These are phyloP conservation scores for Venturia effusa DNA, from an alignment of 2,329 filamentous ascomycete genomes.

Conservation along the genomic window DNA sequence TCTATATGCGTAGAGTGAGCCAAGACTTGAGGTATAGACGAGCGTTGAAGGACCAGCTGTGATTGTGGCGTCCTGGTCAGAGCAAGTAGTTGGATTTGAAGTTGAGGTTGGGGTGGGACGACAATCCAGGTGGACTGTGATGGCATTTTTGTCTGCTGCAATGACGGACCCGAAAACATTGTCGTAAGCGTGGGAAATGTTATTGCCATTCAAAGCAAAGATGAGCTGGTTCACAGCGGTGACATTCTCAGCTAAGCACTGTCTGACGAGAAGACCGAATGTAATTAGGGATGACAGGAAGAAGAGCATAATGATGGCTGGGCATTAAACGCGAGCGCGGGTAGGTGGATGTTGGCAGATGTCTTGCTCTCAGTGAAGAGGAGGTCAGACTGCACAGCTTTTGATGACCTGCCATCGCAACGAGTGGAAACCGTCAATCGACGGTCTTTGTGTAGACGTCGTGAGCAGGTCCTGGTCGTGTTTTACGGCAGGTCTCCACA, in stretches of 20 bases:
- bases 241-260: neutral
- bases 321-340: neutral
- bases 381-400: neutral
- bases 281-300: neutral
- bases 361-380: neutral
- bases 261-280: neutral
- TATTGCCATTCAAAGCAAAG: neutral
- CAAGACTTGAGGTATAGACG: neutral
- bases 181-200: neutral
- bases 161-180: neutral
- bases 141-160: neutral
- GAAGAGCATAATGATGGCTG: neutral
- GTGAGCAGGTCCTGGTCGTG: neutral
- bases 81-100: neutral
- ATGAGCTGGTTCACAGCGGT: neutral
- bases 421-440: neutral
- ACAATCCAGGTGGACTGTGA: constrained; percentile 1
- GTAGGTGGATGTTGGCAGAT: neutral
- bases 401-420: neutral
- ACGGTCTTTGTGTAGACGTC: neutral
- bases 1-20: neutral
- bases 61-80: neutral
- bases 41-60: neutral
- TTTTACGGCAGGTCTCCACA: neutral
- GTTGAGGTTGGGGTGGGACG: neutral